phyloP scores from a whole-genome alignment of 148 eudicot genomes.

The Drosera capensis region DNA sequence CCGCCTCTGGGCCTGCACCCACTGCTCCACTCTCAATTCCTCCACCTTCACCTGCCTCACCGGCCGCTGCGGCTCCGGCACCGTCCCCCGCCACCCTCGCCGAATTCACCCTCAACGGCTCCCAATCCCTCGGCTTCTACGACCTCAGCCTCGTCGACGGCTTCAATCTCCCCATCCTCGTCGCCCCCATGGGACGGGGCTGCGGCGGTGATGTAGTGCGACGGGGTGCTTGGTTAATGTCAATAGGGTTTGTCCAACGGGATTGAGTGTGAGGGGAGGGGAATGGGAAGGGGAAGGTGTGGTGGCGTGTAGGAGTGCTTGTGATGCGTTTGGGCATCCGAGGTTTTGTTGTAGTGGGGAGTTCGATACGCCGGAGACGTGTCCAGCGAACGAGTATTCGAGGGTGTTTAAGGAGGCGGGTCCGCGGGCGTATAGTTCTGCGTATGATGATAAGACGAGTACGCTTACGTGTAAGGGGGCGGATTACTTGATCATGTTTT shows the following conservation, averaged over 20 bases:
- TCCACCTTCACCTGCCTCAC: constrained; percentile 53
- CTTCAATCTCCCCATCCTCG: constrained; percentile 74
- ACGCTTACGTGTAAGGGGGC: constrained; percentile 77
- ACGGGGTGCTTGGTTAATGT: constrained; percentile 80
- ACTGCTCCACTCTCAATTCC: constrained; percentile 29
- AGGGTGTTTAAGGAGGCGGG: constrained; percentile 62
- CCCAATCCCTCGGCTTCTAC: constrained; percentile 73
- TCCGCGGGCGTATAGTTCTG: constrained; percentile 86
- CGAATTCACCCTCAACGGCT: constrained; percentile 92
- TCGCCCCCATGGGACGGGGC: constrained; percentile 36
- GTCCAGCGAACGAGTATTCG: constrained; percentile 65
- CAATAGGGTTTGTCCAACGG: constrained; percentile 57
- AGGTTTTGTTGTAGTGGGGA: constrained; percentile 71
- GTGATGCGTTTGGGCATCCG: constrained; percentile 92
- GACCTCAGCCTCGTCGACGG: constrained; percentile 96
- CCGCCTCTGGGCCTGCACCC: constrained; percentile 85
- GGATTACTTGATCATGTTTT: constrained; percentile 64
- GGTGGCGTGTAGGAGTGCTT: constrained; percentile 94
- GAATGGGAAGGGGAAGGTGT: constrained; percentile 4
- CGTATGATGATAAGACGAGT: constrained; percentile 93
- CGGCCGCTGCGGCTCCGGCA: constrained; percentile 85
- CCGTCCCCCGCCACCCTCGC: constrained; percentile 81
- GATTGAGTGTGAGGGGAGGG: constrained; percentile 28
- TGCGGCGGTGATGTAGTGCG: constrained; percentile 69
- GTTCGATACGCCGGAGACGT: constrained; percentile 69